Evolutionary conservation across 257 asterid genomes (phyloP).

Genomic region (Haberlea rhodopensis): DNA sequence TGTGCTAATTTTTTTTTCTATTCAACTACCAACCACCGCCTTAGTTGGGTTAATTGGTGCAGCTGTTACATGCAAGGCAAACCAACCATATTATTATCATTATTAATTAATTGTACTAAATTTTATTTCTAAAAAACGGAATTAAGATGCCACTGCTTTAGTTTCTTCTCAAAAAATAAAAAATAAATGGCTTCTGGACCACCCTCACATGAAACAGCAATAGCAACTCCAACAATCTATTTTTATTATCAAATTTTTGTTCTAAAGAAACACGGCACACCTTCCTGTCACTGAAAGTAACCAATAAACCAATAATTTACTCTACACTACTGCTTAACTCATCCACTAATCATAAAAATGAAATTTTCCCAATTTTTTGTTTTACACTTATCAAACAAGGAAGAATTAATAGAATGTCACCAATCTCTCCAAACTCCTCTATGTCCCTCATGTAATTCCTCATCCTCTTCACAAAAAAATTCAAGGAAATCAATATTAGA

Average conservation of each 20-base stretch:
- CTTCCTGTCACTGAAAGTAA: neutral
- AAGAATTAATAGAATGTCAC: neutral
- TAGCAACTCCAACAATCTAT: neutral
- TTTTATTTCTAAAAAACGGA: no score
- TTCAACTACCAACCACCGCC: neutral
- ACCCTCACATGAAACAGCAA: no score
- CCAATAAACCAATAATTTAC: no score
- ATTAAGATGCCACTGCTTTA: no score
- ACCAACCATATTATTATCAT: neutral
- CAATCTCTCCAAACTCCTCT: neutral
- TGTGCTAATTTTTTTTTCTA: neutral
- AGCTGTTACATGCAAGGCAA: neutral
- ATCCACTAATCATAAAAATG: neutral
- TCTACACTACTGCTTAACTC: neutral
- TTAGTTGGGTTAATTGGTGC: neutral
- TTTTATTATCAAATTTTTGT: neutral
- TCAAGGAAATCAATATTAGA: constrained; percentile 28
- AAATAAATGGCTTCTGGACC: no score
- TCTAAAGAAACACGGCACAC: neutral
- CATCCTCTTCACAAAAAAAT: no score
- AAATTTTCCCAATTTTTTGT: neutral
- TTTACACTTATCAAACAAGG: neutral
- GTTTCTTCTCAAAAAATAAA: no score
- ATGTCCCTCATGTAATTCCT: neutral
- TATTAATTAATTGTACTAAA: no score